phyloP scores from a whole-genome alignment of 306 rosid species.

The Acacia melanoxylon region DNA sequence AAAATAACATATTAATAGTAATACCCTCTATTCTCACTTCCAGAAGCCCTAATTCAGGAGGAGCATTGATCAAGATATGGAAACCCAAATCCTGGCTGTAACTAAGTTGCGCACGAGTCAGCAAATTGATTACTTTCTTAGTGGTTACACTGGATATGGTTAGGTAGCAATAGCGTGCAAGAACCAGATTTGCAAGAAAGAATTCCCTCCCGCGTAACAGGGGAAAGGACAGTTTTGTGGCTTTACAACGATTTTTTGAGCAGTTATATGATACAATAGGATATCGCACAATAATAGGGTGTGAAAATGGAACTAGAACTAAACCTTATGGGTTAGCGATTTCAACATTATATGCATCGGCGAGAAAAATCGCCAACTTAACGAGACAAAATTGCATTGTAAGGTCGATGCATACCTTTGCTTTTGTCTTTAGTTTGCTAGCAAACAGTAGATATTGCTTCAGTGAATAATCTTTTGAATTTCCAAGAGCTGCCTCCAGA shows the following conservation, averaged over 20 bases:
- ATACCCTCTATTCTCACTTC: not conserved
- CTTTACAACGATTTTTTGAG: not conserved
- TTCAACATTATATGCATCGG: not conserved
- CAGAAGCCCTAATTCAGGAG: not conserved
- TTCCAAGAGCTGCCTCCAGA: conserved; percentile 77
- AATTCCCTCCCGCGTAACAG: not conserved
- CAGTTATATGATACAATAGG: not conserved
- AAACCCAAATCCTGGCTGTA: not conserved
- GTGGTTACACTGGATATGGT: not conserved
- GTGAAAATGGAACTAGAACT: not conserved
- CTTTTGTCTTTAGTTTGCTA: conserved; percentile 59
- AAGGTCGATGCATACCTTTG: conserved; percentile 52
- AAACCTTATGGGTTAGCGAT: not conserved
- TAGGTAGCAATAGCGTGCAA: not conserved
- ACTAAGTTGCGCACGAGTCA: not conserved
- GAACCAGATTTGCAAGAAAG: not conserved
- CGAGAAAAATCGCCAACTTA: not conserved
- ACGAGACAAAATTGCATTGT: not conserved
- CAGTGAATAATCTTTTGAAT: conserved; percentile 75
- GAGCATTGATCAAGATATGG: not conserved
- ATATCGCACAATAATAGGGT: not conserved
- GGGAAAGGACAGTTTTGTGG: not conserved
- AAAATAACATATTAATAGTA: too few species aligned
- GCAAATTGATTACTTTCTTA: not conserved
- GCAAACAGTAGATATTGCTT: conserved; percentile 79